Percentiles rank a stretch among this genome's conserved stretches.
Conservation (phyloP, 345 rosid genomes). For the Salix brachista region DNA sequence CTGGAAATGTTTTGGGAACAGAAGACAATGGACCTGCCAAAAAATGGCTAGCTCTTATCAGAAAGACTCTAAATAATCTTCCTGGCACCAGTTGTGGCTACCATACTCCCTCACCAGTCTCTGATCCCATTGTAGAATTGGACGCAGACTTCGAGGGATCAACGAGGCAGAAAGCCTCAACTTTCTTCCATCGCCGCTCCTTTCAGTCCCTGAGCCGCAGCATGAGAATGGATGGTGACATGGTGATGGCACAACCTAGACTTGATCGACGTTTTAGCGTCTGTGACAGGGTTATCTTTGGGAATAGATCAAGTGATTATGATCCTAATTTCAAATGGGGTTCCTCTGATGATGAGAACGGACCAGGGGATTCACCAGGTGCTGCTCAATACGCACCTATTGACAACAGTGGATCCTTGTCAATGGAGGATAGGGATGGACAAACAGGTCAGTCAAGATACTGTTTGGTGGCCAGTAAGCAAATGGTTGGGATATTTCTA, state of each 20-base stretch:
- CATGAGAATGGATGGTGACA: slow-evolving; percentile 57
- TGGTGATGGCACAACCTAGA: slow-evolving; percentile 39
- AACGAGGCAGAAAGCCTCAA: slow-evolving; percentile 44
- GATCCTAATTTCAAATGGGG: slow-evolving; percentile 62
- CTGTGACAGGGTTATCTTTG: slow-evolving; percentile 68
- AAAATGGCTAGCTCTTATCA: slow-evolving; percentile 85
- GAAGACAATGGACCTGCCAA: slow-evolving; percentile 94
- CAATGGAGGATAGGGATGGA: slow-evolving; percentile 51
- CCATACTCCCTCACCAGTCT: slow-evolving; percentile 73
- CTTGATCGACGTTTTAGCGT: slow-evolving; percentile 73
- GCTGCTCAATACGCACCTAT: slow-evolving; percentile 41
- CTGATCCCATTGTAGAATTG: slow-evolving; percentile 78
- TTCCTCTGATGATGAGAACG: slow-evolving; percentile 85
- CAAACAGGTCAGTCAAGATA: slow-evolving; percentile 54
- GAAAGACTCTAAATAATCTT: slow-evolving; percentile 80
- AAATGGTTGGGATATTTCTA: slow-evolving; percentile 96
- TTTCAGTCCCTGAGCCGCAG: slow-evolving; percentile 72
- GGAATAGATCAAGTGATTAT: slow-evolving; percentile 55
- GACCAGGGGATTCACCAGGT: slow-evolving; percentile 53
- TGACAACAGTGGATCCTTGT: slow-evolving; percentile 43
- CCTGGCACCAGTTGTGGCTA: slow-evolving; percentile 58
- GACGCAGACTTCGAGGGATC: slow-evolving; percentile 86
- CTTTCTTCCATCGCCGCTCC: slow-evolving; percentile 69
- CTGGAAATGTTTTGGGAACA: slow-evolving; percentile 93
- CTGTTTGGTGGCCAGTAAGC: slow-evolving; percentile 90